Evolutionary conservation across 495 filamentous ascomycete genomes (phyloP).

Genomic region (Xylaria curta): DNA sequence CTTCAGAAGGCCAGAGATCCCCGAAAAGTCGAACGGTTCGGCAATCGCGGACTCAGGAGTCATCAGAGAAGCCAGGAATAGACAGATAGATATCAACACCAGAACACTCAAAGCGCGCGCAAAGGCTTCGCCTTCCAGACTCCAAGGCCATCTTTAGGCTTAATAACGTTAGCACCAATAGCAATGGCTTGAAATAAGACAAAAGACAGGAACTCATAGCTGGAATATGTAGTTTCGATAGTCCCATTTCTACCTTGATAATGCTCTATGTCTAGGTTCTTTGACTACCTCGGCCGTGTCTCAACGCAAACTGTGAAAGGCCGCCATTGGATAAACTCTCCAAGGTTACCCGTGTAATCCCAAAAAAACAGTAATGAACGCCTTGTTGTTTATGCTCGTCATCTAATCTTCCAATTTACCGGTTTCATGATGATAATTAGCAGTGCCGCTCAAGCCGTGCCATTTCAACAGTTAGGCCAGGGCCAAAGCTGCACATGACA

Average conservation of each 20-base stretch:
- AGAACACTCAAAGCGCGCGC: no score
- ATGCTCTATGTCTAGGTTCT: not conserved
- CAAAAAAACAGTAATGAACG: not conserved
- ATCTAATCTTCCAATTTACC: not conserved
- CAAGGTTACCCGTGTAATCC: not conserved
- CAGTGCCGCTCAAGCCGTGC: slow-evolving; percentile 25
- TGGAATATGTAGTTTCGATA: not conserved
- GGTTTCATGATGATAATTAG: not conserved
- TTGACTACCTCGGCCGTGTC: not conserved
- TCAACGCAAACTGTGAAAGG: not conserved
- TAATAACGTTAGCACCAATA: not conserved
- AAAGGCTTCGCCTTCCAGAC: not conserved
- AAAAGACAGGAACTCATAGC: not conserved
- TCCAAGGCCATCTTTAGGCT: not conserved
- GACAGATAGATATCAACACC: not conserved
- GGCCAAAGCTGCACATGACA: slow-evolving; percentile 53
- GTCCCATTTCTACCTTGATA: not conserved
- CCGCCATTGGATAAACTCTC: not conserved
- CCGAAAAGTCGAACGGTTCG: not conserved
- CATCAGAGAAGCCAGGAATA: not conserved
- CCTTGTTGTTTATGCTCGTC: not conserved
- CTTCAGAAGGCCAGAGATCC: not conserved
- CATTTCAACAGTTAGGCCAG: slow-evolving; percentile 54
- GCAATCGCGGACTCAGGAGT: not conserved
- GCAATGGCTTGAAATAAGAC: not conserved